Evolutionary conservation across 208 protist species (phyloP), one percentile per base, ranked within the genome.

Genomic region (Leishmania mexicana): DNA sequence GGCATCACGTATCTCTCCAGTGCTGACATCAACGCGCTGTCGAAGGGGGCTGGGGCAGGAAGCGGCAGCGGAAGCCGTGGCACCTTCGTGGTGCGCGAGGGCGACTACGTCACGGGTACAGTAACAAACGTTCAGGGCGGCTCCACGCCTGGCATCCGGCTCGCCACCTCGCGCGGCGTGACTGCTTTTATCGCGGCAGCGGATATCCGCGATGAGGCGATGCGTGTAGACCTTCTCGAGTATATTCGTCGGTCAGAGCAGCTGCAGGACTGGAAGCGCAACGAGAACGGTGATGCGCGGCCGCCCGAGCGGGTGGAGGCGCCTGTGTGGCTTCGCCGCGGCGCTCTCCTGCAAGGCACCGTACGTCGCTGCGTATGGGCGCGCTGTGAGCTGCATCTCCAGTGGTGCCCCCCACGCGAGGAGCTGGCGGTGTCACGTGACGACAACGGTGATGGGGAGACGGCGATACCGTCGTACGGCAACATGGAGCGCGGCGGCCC

Each of bases 361-460:
- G 92, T 96, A 21, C 58, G 87, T 7, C 75, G 88, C 60, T 96
- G 93, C 83, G 88, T 88, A 74, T 97, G 90, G 89, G 75, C 82
- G 1, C 83, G 87, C 13, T 96, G 94, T 73, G 91, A 96, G 87
- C 87, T 97, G 40, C 88, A 85, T 19, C 84, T 97, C 45, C 81
- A 81, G 70, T 97, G 94, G 93, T 96, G 92, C 81, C 83, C 76
- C 6, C 87, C 90, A 35, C 86, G 84, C 15, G 90, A 90, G n/a
- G 76, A 80, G n/a, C 38, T 75, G 76, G 35, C 40, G 28, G n/a
- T 49, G 8, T 68, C 53, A 40, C 45, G 35, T 13, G 83, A 80
- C 13, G 80, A 68, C n/a, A 85, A 80, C 17, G 68, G 31, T 17
- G 72, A 79, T 10, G 38, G 51, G 13, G 75, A 65, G 45, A 70